Percentiles rank a stretch among this genome's conserved stretches.
Conservation (phyloP, 208 protist genomes). For the Leishmania aethiopica region DNA sequence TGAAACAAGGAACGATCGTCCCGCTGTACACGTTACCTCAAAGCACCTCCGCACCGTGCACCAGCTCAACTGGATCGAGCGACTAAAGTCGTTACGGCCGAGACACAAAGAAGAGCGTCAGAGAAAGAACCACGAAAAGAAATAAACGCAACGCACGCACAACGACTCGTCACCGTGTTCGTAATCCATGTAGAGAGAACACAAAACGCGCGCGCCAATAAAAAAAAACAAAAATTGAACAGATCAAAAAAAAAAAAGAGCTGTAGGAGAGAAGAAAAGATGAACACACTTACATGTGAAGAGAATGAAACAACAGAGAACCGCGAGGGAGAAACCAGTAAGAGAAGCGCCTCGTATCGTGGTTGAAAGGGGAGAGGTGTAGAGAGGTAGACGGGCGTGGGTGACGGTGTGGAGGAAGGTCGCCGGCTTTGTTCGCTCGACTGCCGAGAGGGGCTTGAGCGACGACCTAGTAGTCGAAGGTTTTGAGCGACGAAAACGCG, state of each 20-base stretch:
- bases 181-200: background rate
- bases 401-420: background rate
- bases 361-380: background rate
- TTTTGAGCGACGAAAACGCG: background rate
- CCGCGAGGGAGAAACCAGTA: background rate
- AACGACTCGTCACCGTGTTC: background rate
- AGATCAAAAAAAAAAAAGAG: background rate
- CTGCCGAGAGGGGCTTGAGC: background rate
- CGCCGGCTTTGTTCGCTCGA: background rate
- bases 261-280: background rate
- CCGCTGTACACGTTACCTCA: background rate
- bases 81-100: background rate
- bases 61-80: background rate
- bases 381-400: background rate
- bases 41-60: background rate
- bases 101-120: background rate
- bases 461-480: background rate
- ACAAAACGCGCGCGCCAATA: background rate
- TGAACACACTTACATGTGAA: background rate
- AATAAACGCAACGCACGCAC: background rate
- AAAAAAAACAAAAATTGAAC: background rate
- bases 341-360: background rate
- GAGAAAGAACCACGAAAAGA: background rate
- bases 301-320: background rate
- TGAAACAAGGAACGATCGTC: slow-evolving; percentile 1